Conservation (phyloP, 148 eudicot genomes). For the Cornus kousa region DNA sequence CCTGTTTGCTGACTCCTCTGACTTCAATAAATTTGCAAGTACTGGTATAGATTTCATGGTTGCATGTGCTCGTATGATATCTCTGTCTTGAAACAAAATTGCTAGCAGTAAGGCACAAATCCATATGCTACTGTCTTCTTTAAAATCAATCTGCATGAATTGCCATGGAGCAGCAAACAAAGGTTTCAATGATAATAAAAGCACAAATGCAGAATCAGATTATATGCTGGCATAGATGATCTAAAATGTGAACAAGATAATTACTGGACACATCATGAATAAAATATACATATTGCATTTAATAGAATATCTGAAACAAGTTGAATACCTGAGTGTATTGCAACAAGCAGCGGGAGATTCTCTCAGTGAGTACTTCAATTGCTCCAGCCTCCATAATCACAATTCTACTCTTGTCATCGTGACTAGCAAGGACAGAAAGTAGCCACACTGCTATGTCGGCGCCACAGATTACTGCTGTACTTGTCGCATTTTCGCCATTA, state of each 20-base stretch:
- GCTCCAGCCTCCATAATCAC: conserved; percentile 89
- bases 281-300: neutral
- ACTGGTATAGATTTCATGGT: conserved; percentile 80
- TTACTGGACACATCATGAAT: neutral
- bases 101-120: conserved; percentile 76
- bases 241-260: neutral
- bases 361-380: conserved; percentile 81
- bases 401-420: conserved; percentile 59
- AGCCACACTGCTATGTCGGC: conserved; percentile 78
- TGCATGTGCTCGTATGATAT: conserved; percentile 74
- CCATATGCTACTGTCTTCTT: conserved; percentile 84
- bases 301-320: neutral
- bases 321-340: conserved; percentile 56
- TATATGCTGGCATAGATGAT: neutral
- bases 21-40: conserved; percentile 72
- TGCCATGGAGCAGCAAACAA: conserved; percentile 12
- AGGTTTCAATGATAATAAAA: neutral
- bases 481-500: conserved; percentile 26
- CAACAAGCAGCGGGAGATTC: conserved; percentile 48
- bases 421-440: conserved; percentile 75
- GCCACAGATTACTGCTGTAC: conserved; percentile 56
- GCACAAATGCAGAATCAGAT: neutral
- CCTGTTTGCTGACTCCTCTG: conserved; percentile 79
- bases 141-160: conserved; percentile 52
- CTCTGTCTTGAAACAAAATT: conserved; percentile 83